A percentile compares a stretch with the other conserved stretches of the same genome.
Evolutionary conservation across 257 asterid genomes (phyloP).

Genomic region (Cordia subcordata): DNA sequence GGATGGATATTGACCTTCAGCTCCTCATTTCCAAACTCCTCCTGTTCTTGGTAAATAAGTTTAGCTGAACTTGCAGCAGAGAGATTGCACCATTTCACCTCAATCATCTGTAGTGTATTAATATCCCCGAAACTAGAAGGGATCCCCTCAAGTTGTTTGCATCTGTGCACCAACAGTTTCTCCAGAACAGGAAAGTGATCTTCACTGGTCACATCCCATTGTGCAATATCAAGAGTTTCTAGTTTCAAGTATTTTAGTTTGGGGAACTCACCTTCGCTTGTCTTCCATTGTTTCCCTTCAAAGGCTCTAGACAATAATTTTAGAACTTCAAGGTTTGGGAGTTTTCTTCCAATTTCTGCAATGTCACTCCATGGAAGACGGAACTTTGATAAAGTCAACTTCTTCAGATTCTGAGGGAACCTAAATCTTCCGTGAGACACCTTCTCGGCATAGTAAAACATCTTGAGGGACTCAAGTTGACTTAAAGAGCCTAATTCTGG

Average conservation of each 20-base stretch:
- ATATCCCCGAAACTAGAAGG: constrained; percentile 9
- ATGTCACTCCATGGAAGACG: constrained; percentile 4
- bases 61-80: constrained; percentile 4
- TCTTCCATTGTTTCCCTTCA: constrained; percentile 9
- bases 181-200: constrained; percentile 17
- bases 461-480: not conserved
- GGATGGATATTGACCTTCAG: constrained; percentile 7
- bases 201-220: constrained; percentile 9
- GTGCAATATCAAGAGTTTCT: not conserved
- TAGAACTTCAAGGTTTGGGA: constrained; percentile 4
- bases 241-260: constrained; percentile 8
- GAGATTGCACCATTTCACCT: not conserved
- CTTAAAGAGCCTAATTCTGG: not conserved
- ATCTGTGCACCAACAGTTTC: not conserved
- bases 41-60: constrained; percentile 8
- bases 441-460: not conserved
- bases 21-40: constrained; percentile 5
- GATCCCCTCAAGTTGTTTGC: constrained; percentile 3
- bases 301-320: constrained; percentile 4
- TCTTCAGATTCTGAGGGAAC: not conserved
- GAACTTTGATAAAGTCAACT: constrained; percentile 5
- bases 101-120: constrained; percentile 11
- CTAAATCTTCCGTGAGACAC: not conserved
- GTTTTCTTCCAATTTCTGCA: not conserved
- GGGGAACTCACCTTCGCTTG: constrained; percentile 1